Conservation (phyloP, 495 filamentous ascomycete genomes). For the Neurospora sp. region DNA sequence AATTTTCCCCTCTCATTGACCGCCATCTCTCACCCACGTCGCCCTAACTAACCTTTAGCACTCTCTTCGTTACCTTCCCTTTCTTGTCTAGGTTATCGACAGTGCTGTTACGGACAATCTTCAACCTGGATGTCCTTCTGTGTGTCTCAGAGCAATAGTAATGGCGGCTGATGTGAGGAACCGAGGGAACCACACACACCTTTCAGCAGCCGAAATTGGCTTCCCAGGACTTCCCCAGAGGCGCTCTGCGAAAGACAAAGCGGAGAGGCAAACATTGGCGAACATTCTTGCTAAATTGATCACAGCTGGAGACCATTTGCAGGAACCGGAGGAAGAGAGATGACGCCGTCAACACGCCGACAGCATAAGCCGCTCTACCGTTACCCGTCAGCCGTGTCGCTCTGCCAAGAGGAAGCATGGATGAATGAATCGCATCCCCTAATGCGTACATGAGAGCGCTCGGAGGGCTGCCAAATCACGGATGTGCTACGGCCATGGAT, state of each 20-base stretch:
- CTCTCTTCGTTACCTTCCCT: background rate
- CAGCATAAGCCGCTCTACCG: background rate
- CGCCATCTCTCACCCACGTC: background rate
- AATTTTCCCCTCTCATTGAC: background rate
- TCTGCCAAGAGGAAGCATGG: background rate
- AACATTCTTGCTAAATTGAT: background rate
- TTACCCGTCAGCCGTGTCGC: background rate
- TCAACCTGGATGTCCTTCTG: background rate
- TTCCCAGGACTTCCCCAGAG: background rate
- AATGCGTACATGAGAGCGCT: background rate
- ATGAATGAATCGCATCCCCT: background rate
- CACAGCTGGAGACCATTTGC: background rate
- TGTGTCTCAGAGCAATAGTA: background rate
- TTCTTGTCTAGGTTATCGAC: background rate
- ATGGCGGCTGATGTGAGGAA: background rate
- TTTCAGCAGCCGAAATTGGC: background rate
- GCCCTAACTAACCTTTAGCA: background rate
- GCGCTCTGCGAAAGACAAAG: background rate
- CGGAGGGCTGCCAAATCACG: background rate
- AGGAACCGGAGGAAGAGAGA: background rate
- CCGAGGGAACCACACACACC: background rate
- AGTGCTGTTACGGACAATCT: background rate
- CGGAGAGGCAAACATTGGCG: background rate
- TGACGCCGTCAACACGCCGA: background rate
- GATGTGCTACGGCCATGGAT: background rate